Conservation (phyloP, 2,329 filamentous ascomycete genomes). For the Ascochyta fabae region DNA sequence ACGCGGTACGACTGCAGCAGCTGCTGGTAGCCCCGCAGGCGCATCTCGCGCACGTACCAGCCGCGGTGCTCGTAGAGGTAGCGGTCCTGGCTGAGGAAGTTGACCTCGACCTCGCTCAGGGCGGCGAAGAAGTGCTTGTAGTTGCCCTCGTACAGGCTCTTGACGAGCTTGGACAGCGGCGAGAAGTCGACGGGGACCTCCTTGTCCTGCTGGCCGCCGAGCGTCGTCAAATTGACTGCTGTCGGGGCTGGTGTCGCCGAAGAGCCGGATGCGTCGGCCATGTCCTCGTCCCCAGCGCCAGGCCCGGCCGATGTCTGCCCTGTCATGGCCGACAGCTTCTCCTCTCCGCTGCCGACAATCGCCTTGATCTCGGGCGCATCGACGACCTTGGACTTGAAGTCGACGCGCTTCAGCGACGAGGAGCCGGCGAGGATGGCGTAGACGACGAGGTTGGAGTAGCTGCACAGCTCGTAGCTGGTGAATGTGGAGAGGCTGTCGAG, state of each 20-base stretch:
- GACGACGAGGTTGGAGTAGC: conserved; percentile 90
- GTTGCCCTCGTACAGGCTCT: conserved; percentile 89
- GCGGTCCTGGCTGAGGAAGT: conserved; percentile 91
- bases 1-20: conserved; percentile 96
- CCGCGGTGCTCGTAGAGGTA: conserved; percentile 94
- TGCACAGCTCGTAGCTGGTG: conserved; percentile 98
- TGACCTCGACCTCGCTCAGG: conserved; percentile 87
- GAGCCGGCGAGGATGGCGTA: conserved; percentile 96
- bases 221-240: conserved; percentile 85
- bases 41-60: conserved; percentile 99
- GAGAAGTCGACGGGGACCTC: conserved; percentile 89
- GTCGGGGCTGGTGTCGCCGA: conserved; percentile 64
- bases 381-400: conserved; percentile 99
- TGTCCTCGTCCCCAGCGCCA: conserved; percentile 76
- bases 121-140: conserved; percentile 95
- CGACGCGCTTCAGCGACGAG: conserved; percentile 91
- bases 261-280: conserved; percentile 64
- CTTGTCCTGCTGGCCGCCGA: conserved; percentile 79
- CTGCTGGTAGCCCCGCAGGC: conserved; percentile 93
- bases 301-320: conserved; percentile 83
- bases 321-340: conserved; percentile 82
- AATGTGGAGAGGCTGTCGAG: conserved; percentile 98
- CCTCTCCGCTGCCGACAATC: conserved; percentile 87
- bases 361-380: conserved; percentile 98
- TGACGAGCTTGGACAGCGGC: conserved; percentile 84